phyloP scores from a whole-genome alignment of 257 asterid species.

The Fraxinus americana region DNA sequence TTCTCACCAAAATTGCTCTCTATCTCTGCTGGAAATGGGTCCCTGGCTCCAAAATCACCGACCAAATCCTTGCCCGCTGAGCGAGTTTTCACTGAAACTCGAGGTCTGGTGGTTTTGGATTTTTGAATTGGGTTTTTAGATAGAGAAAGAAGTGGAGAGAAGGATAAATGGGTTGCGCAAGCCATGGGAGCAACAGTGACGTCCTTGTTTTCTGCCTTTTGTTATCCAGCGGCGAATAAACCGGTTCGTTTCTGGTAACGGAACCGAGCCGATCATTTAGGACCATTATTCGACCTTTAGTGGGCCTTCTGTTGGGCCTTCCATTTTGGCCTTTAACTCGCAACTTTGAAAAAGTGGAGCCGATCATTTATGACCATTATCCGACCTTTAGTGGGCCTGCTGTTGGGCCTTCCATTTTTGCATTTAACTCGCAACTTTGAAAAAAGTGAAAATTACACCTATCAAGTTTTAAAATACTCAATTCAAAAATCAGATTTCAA shows the following conservation, averaged over 20 bases:
- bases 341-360: neutral
- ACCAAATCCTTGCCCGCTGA: constrained; percentile 43
- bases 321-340: neutral
- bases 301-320: neutral
- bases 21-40: constrained; percentile 86
- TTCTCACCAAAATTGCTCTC: constrained; percentile 78
- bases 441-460: too few relatives aligned
- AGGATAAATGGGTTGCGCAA: constrained; percentile 39
- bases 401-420: neutral
- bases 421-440: neutral
- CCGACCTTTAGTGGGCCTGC: neutral
- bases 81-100: constrained; percentile 23
- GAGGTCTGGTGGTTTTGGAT: constrained; percentile 19
- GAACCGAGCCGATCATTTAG: neutral
- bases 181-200: constrained; percentile 45
- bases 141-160: constrained; percentile 44
- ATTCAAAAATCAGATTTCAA: too few relatives aligned
- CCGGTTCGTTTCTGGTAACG: neutral
- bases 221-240: constrained; percentile 17
- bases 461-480: too few relatives aligned
- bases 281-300: neutral
- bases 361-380: neutral
- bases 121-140: constrained; percentile 24
- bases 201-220: neutral
- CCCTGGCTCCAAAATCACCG: constrained; percentile 94